Evolutionary conservation across 805 yeast species (phyloP), one percentile per base, ranked within the genome.

Genomic region (Candida khao-thaluensis): DNA sequence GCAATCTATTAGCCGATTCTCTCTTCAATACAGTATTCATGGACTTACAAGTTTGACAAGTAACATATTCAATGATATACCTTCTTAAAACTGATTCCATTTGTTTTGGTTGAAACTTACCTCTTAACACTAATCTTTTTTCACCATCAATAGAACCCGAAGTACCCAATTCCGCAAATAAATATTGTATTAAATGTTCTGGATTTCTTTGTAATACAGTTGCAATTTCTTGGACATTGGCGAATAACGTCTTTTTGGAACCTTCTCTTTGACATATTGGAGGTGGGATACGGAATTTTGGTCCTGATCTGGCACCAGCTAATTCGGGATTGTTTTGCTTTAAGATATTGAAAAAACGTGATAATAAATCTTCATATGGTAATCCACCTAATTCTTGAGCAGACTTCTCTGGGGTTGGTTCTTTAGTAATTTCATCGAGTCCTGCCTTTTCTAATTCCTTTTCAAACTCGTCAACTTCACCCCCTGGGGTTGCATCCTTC

Each of bases 111-210:
- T 85, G 95, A 76, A 89, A 93, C 67, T 95, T 86, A 74, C 99
- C 99, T 75, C 88, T 93, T 65, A 93, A 91, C 48, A 93, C 89
- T 64, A 93, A 79, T 69, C 99, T 84, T 74, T 89, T 87, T 66
- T 87, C 91, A 64, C 98, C 99, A 69, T 93, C 99, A 45, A 93
- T 91, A 41, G 97, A 90, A 60, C 99, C 99, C 2, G 98, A 88
- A 15, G 99, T 93, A 82, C 99, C 99, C 77, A 93, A 76, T 72
- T 93, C 99, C 1, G 98, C 97, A 69, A 93, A 93, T 67, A 93
- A 70, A 69, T 85, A 93, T 72, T 89, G 96, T 65, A 93, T 93
- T 50, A 93, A 81, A 70, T 93, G 99, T 59, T 93, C 99, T 52
- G 96, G 93, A 39, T 89, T 85, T 72, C 99, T 82, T 68, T 93